A percentile compares a stretch with the other conserved stretches of the same genome.
phyloP scores from a whole-genome alignment of 2,329 filamentous ascomycete species.

The Fusarium sp. region DNA sequence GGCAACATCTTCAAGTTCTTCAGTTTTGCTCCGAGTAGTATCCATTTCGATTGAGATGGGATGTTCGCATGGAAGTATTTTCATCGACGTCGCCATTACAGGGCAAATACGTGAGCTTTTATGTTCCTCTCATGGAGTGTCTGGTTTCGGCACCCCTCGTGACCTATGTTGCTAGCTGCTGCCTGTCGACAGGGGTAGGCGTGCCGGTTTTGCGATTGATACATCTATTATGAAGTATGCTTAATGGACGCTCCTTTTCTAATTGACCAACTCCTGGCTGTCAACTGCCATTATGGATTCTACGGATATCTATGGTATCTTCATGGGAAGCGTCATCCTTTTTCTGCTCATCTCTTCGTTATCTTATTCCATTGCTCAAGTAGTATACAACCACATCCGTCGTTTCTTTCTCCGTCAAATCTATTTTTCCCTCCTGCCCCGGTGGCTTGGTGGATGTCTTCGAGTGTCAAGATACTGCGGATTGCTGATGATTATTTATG shows the following conservation, averaged over 20 bases:
- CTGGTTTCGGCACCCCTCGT: background rate
- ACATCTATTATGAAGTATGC: too few species aligned
- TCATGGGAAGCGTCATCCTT: background rate
- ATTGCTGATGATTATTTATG: background rate
- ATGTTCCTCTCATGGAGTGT: background rate
- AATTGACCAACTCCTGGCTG: background rate
- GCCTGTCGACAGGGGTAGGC: background rate
- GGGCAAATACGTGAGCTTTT: background rate
- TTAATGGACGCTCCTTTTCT: too few species aligned
- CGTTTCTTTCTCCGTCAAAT: constrained; percentile 2
- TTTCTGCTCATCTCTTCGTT: background rate
- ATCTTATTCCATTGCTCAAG: background rate
- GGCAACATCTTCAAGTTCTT: background rate
- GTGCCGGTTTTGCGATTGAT: background rate
- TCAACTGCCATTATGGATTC: background rate
- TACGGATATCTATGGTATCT: background rate
- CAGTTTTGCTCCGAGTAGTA: background rate
- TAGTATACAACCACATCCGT: background rate
- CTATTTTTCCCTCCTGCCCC: constrained; percentile 3
- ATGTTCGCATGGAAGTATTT: background rate
- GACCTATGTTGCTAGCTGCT: background rate
- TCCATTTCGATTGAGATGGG: background rate
- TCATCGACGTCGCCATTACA: background rate
- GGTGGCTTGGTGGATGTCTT: constrained; percentile 1
- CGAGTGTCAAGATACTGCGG: background rate